Conservation (phyloP, 768 basidiomycete species). For the Termitomyces sp. region DNA sequence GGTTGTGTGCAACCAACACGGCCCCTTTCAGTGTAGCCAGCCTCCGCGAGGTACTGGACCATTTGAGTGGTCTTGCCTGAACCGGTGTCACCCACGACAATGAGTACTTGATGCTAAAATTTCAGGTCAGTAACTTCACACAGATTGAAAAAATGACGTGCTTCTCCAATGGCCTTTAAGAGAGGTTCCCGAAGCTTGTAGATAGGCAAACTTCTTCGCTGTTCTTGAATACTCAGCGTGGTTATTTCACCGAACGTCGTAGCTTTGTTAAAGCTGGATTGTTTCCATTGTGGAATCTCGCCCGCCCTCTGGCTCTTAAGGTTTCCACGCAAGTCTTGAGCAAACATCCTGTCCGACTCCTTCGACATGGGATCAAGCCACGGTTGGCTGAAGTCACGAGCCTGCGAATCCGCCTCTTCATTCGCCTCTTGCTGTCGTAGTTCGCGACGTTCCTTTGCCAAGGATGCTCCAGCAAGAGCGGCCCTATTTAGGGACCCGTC, state of each 20-base stretch:
- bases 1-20: constrained; percentile 98
- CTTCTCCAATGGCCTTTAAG: constrained; percentile 85
- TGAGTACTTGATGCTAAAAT: constrained; percentile 87
- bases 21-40: constrained; percentile 85
- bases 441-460: constrained; percentile 94
- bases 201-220: constrained; percentile 86
- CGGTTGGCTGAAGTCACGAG: constrained; percentile 90
- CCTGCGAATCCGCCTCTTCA: constrained; percentile 90
- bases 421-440: constrained; percentile 91
- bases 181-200: constrained; percentile 91
- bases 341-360: constrained; percentile 81
- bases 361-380: constrained; percentile 99
- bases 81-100: constrained; percentile 97
- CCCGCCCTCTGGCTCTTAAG: constrained; percentile 78
- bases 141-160: constrained; percentile 30
- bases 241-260: constrained; percentile 96
- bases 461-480: constrained; percentile 86
- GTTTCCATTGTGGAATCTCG: constrained; percentile 87
- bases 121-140: constrained; percentile 12
- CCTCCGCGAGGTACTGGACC: constrained; percentile 96
- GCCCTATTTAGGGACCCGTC: constrained; percentile 96
- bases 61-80: constrained; percentile 99
- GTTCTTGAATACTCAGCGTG: constrained; percentile 85
- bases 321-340: constrained; percentile 84
- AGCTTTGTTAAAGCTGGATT: constrained; percentile 89